Evolutionary conservation across 176 grass and related monocot genomes (phyloP), one percentile per base, ranked within the genome.

Genomic region (Cenchrus americanus): DNA sequence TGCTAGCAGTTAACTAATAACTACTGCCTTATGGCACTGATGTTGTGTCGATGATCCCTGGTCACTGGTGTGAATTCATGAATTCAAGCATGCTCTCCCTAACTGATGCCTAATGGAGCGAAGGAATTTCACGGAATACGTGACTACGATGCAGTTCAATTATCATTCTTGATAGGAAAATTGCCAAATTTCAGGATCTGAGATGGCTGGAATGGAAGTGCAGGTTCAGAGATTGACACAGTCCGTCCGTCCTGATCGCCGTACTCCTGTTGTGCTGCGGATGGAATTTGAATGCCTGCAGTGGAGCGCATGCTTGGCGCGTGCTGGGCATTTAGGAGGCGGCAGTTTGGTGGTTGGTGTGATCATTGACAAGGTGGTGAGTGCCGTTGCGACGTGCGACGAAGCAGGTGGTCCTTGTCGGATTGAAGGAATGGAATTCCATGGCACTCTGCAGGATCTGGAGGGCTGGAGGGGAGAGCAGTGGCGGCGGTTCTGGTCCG

Each of bases 331-430:
- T 79, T 65, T 62, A 77, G 55, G 55, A 62, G 40, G 40, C 8
- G 75, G 3, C 34, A 44, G 19, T 49, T 34, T 40, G 62, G 77
- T 80, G 10, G 77, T 40, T 67, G 77, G 18, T 10, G 62, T 1
- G 26, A 66, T 67, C 46, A 66, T 67, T 67, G 77, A 53, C 30
- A 26, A 26, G 12, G 42, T 66, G 77, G 10, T 11, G 47, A 44
- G 8, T 44, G 43, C 77, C 44, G 41, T 77, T 13, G 76, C 21
- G 8, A 44, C 5, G 0, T 53, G 19, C 23, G 40, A 60, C 12
- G 59, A 61, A 79, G 58, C 58, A 13, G 58, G 84, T 80, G 84
- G 84, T 54, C 76, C 84, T 14, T 70, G 66, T 37, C 54, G 21
- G 7, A 37, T 7, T 14, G 26, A 1, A 14, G 13, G 49, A 30